Evolutionary conservation across 2,329 filamentous ascomycete species (phyloP), one percentile per base, ranked within the genome.

Genomic region (Cladosporium sphaerospermum): DNA sequence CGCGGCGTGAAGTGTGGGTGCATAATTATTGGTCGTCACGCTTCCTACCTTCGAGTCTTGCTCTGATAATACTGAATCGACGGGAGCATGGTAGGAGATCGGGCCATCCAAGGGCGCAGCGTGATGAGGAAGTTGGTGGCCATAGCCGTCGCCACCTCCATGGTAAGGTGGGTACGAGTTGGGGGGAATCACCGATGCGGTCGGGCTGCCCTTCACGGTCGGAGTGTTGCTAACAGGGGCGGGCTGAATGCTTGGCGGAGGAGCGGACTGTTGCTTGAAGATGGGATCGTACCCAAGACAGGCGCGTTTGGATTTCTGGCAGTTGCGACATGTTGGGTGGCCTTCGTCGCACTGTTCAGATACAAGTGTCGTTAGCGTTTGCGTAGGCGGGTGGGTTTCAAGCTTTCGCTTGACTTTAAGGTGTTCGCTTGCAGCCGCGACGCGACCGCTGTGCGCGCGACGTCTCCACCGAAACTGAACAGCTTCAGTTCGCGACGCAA

Each of bases 311-410:
- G 86, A 90, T 71, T 93, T 93, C 67, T 86, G 85, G 74, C 88
- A 93, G 67, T 93, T 89, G 73, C 89, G 85, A 77, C 93, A 99
- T 56, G 86, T 84, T 18, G 93, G 93, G 71, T 96, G 90, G 56
- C 83, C 84, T 78, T 99, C 93, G 81, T 97, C 93, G 75, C 93
- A 99, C 93, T 96, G 69, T 57, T 57, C 44, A 56, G 62, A 28
- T 34, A 19, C 7, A 14, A 13, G 34, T 36, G 10, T 42, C 14
- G 42, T 46, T 37, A 45, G 50, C 36, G 13, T 53, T 13, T 18
- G 14, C n/a, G 18, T 13, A 16, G 18, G 36, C 9, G 28, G n/a
- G 32, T 37, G 45, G 13, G 36, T 39, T 56, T 53, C 37, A 36
- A 43, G 45, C n/a, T 31, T 39, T 39, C 36, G 48, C 48, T 51